phyloP scores from a whole-genome alignment of 2,329 filamentous ascomycete species.

The Magnaporthiopsis poae region DNA sequence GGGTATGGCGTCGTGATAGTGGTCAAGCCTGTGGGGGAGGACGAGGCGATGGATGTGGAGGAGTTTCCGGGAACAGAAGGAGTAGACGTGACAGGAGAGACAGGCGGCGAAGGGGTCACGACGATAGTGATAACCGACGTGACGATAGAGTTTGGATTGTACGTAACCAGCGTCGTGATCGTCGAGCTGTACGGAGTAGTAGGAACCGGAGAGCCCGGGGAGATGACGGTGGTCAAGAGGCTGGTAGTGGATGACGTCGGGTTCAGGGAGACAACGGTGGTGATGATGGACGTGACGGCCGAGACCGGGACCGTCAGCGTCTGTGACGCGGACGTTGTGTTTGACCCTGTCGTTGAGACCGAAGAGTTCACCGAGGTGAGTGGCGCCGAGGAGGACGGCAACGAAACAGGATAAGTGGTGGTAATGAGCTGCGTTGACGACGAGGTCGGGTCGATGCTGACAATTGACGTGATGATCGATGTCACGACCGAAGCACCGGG shows the following conservation, averaged over 20 bases:
- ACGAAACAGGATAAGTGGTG: not conserved
- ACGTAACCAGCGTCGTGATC: not conserved
- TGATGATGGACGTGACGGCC: not conserved
- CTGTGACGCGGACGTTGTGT: not conserved
- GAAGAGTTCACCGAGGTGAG: not conserved
- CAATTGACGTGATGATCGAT: not conserved
- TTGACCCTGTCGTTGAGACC: not conserved
- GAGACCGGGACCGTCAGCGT: not conserved
- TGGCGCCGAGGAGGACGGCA: not conserved
- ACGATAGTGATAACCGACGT: conserved; percentile 1
- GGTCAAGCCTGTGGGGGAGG: not conserved
- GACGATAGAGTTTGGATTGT: conserved; percentile 5
- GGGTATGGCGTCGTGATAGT: not conserved
- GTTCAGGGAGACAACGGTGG: not conserved
- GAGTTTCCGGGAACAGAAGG: not conserved
- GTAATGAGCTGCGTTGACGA: not conserved
- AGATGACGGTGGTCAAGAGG: not conserved
- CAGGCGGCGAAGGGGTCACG: not conserved
- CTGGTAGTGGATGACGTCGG: not conserved
- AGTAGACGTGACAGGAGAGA: not conserved
- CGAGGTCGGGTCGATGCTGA: conserved; percentile 1
- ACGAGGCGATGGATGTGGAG: not conserved
- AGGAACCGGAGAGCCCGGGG: not conserved
- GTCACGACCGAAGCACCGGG: not conserved
- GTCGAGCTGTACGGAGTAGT: not conserved